Evolutionary conservation across 1,284 basidiomycete genomes (phyloP).

Genomic region (Apiotrichum mycotoxinovorans): DNA sequence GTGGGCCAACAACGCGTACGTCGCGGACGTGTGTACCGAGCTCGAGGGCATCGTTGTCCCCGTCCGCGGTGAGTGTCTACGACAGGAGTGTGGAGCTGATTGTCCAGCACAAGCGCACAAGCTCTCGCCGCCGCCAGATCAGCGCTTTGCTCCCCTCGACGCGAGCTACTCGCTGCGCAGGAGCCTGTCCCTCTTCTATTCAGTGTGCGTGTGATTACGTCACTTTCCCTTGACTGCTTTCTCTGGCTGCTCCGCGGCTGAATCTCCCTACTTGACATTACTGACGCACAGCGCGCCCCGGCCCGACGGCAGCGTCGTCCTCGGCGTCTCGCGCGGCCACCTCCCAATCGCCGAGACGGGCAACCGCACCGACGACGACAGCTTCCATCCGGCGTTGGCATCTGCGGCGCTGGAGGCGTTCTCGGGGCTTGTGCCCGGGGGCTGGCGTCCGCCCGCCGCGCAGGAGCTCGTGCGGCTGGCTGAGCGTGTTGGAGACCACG

Average conservation of each 20-base stretch:
- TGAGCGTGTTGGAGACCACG: not conserved
- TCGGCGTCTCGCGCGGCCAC: conserved; percentile 30
- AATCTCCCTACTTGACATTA: no score
- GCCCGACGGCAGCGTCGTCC: conserved; percentile 34
- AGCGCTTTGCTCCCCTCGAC: conserved; percentile 23
- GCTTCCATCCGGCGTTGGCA: conserved; percentile 17
- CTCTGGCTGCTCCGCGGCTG: no score
- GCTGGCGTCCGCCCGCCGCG: conserved; percentile 18
- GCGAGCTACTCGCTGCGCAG: conserved; percentile 36
- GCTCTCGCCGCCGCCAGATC: conserved; percentile 27
- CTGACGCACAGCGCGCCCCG: conserved; percentile 19
- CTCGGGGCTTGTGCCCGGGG: conserved; percentile 19
- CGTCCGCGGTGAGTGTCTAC: conserved; percentile 9
- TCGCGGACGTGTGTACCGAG: conserved; percentile 25
- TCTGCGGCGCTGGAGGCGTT: conserved; percentile 17
- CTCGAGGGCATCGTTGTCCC: conserved; percentile 31
- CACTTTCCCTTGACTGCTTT: no score
- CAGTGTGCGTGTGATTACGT: conserved; percentile 36
- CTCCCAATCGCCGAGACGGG: conserved; percentile 1
- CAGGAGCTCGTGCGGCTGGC: not conserved
- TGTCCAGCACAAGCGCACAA: conserved; percentile 36
- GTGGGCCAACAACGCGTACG: conserved; percentile 36
- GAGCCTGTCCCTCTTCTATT: conserved; percentile 35
- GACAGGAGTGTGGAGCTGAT: not conserved
- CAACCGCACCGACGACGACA: conserved; percentile 26